Conservation (phyloP, 139 green algal genomes). For the Chlorella ohadii region DNA sequence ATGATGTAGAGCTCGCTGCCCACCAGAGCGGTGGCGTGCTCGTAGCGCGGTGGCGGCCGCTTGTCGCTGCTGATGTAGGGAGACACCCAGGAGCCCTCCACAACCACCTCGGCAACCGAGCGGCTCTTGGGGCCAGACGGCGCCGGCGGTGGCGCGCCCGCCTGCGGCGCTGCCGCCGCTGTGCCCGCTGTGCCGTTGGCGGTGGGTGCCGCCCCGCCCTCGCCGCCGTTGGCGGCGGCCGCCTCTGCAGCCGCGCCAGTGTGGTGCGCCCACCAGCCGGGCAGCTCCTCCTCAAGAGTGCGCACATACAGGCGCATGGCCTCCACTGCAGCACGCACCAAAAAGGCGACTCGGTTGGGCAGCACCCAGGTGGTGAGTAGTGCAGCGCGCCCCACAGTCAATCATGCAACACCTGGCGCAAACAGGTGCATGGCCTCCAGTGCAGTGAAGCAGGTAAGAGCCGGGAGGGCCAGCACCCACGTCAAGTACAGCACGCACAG, state of each 20-base stretch:
- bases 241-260: not conserved
- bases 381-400: too few species aligned
- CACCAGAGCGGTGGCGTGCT: slow-evolving; percentile 81
- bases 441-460: too few species aligned
- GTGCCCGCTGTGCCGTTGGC: not conserved
- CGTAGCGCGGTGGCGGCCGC: slow-evolving; percentile 75
- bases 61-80: slow-evolving; percentile 45
- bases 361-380: too few species aligned
- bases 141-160: not conserved
- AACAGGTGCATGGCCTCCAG: too few species aligned
- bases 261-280: slow-evolving; percentile 60
- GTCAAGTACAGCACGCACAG: too few species aligned
- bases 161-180: not conserved
- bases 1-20: slow-evolving; percentile 78
- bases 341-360: too few species aligned
- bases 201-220: not conserved
- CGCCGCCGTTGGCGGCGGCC: not conserved
- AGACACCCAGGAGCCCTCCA: slow-evolving; percentile 52
- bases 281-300: slow-evolving; percentile 85
- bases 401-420: too few species aligned
- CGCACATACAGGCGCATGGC: slow-evolving; percentile 96
- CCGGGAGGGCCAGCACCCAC: too few species aligned
- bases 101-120: slow-evolving; percentile 51
- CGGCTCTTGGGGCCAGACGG: slow-evolving; percentile 19
- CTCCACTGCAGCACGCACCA: slow-evolving; percentile 53